Evolutionary conservation across 805 yeast species (phyloP).

Genomic region (Hanseniaspora valbyensis): DNA sequence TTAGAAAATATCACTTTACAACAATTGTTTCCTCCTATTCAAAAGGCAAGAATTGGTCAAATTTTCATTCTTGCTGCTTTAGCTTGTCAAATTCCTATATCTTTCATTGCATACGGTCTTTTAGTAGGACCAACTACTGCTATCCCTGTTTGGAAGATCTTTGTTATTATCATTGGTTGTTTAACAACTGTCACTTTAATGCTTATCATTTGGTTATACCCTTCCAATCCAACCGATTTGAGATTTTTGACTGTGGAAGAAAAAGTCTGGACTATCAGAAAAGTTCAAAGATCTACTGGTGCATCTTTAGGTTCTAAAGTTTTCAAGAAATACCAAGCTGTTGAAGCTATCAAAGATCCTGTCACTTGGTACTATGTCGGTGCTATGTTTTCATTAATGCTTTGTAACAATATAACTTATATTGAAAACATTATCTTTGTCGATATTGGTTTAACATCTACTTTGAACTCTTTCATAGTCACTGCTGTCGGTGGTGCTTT

Average conservation of each 20-base stretch:
- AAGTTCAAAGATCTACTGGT: constrained; percentile 31
- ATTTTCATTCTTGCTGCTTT: constrained; percentile 30
- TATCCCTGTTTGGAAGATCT: constrained; percentile 39
- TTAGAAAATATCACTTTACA: constrained; percentile 33
- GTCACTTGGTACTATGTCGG: constrained; percentile 31
- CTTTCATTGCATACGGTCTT: constrained; percentile 32
- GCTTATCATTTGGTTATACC: constrained; percentile 31
- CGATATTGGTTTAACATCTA: constrained; percentile 31
- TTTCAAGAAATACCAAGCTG: constrained; percentile 34
- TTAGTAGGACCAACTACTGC: constrained; percentile 17
- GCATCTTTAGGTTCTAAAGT: constrained; percentile 36
- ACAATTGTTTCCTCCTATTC: constrained; percentile 33
- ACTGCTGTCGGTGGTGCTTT: constrained; percentile 39
- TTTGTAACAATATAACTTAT: constrained; percentile 38
- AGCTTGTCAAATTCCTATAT: constrained; percentile 31
- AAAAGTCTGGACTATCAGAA: constrained; percentile 35
- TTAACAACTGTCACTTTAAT: constrained; percentile 32
- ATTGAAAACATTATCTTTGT: constrained; percentile 37
- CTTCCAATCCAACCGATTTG: constrained; percentile 40
- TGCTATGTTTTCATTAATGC: constrained; percentile 33
- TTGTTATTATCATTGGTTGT: constrained; percentile 40
- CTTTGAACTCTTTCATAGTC: constrained; percentile 37
- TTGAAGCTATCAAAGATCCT: constrained; percentile 38
- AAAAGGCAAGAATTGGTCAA: constrained; percentile 37
- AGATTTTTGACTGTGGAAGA: constrained; percentile 35